A percentile compares a stretch with the other conserved stretches of the same genome.
phyloP scores from a whole-genome alignment of 495 filamentous ascomycete species.

The Aspergillus homomorphus region DNA sequence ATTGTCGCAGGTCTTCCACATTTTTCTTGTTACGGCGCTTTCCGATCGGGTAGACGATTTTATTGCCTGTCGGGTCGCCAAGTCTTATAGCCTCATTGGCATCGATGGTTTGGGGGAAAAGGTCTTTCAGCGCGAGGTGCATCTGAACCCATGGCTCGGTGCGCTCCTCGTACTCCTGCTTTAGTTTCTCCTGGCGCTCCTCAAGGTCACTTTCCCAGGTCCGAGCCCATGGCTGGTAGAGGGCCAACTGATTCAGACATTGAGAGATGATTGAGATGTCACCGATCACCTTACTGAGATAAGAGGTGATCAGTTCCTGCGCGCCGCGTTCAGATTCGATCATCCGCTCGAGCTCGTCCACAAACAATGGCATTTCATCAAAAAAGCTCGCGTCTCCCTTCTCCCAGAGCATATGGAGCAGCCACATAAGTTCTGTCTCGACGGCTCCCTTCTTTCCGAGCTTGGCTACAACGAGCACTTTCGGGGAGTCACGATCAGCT shows the following conservation, averaged over 20 bases:
- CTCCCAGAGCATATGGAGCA: slow-evolving; percentile 29
- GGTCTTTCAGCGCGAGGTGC: background rate
- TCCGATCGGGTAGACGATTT: slow-evolving; percentile 46
- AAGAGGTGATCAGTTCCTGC: slow-evolving; percentile 35
- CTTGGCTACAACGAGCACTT: slow-evolving; percentile 9
- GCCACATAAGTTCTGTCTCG: slow-evolving; percentile 30
- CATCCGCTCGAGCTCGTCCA: slow-evolving; percentile 50
- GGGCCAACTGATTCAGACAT: slow-evolving; percentile 36
- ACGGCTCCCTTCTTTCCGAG: slow-evolving; percentile 1
- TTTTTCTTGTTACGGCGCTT: slow-evolving; percentile 45
- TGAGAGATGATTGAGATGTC: slow-evolving; percentile 43
- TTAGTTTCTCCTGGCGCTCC: slow-evolving; percentile 23
- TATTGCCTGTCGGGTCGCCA: slow-evolving; percentile 26
- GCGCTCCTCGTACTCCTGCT: slow-evolving; percentile 18
- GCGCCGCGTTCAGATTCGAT: slow-evolving; percentile 34
- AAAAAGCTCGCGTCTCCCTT: slow-evolving; percentile 16
- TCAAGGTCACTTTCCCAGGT: slow-evolving; percentile 26
- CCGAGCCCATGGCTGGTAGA: slow-evolving; percentile 47
- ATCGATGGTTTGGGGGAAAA: background rate
- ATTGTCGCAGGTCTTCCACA: slow-evolving; percentile 34
- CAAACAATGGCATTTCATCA: slow-evolving; percentile 28
- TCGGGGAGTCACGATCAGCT: slow-evolving; percentile 9
- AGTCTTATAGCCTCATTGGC: background rate
- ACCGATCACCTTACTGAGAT: slow-evolving; percentile 31
- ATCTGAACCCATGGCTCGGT: background rate